Base-by-base conservation (phyloP, 495 filamentous ascomycete genomes). In the Amniculicola lignicola region DNA sequence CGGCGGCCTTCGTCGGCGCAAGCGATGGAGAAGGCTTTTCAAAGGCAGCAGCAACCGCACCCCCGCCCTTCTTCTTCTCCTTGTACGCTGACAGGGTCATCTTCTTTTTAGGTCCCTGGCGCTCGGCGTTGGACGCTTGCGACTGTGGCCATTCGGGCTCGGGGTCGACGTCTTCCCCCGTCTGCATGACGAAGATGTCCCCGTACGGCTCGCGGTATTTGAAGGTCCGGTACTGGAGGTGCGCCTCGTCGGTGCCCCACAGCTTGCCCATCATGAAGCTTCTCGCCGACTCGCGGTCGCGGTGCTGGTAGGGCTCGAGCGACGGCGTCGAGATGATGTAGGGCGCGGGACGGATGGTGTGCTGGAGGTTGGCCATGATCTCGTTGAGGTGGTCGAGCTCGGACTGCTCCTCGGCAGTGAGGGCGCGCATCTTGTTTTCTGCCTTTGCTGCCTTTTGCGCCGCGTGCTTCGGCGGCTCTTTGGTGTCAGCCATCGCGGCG, bases 1-100 rank as follows among this genome's bases (percentile, higher is more conserved):
- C 22, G 15, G 21, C 6, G 14, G 51, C 19, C 19, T 57, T 47
- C 4, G 56, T 50, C 7, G 56, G 56, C 10, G 38, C 21, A 2
- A 58, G 57, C 22, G 50, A 54, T 16, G 62, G 58, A 2, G 62
- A 65, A 6, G 18, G 33, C 27, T 58, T 61, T 36, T 61, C 61
- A 3, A 46, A 56, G 1, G 29, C 31, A 7, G 56, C 53, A 3
- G 61, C 28, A 4, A 57, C 57, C 1, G 62, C 58, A 19, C 54
- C 46, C 4, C 53, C 57, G 51, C 58, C 61, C n/a, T 57, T 56
- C 31, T 65, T 52, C 41, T 65, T 65, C 5, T 59, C 57, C 33
- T 68, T 68, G 39, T 68, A 68, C 7, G 45, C 65, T 27, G 53
- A 57, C 14, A 63, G 52, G 23, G 33, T 68, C 15, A 68, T 65